These are phyloP conservation scores for Kwoniella sp. DNA, from an alignment of 768 basidiomycete species.

Conservation along the genomic window DNA sequence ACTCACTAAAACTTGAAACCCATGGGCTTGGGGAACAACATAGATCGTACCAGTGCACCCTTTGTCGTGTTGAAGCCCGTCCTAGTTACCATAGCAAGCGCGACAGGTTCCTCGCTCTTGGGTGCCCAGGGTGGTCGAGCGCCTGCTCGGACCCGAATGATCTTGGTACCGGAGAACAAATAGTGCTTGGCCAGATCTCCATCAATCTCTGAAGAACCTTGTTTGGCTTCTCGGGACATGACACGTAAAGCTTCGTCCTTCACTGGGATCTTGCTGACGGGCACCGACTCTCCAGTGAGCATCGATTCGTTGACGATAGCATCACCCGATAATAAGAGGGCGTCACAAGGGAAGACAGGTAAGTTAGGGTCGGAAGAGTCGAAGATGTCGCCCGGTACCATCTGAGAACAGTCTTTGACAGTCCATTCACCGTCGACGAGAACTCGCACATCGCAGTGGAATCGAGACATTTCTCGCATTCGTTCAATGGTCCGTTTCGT, in stretches of 20 bases:
- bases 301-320: conserved; percentile 98
- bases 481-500: conserved; percentile 90
- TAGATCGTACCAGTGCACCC: conserved; percentile 90
- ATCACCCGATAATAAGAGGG: conserved; percentile 90
- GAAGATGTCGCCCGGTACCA: conserved; percentile 90
- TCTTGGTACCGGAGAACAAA: conserved; percentile 84
- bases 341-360: conserved; percentile 78
- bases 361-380: conserved; percentile 79
- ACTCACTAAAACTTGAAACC: conserved; percentile 95
- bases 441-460: conserved; percentile 74
- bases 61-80: conserved; percentile 98
- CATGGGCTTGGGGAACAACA: conserved; percentile 97
- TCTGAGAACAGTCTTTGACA: conserved; percentile 69
- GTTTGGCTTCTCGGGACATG: conserved; percentile 69
- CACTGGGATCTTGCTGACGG: conserved; percentile 84
- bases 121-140: conserved; percentile 58
- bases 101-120: conserved; percentile 56
- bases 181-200: conserved; percentile 75
- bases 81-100: conserved; percentile 78
- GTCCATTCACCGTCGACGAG: conserved; percentile 71
- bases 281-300: conserved; percentile 87
- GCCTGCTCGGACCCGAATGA: conserved; percentile 77
- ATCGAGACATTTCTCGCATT: conserved; percentile 95
- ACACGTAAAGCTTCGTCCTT: conserved; percentile 72
- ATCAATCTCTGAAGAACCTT: conserved; percentile 55